A percentile compares a stretch with the other conserved stretches of the same genome.
Evolutionary conservation across 805 yeast genomes (phyloP).

Genomic region (Nadsonia fulvescens): DNA sequence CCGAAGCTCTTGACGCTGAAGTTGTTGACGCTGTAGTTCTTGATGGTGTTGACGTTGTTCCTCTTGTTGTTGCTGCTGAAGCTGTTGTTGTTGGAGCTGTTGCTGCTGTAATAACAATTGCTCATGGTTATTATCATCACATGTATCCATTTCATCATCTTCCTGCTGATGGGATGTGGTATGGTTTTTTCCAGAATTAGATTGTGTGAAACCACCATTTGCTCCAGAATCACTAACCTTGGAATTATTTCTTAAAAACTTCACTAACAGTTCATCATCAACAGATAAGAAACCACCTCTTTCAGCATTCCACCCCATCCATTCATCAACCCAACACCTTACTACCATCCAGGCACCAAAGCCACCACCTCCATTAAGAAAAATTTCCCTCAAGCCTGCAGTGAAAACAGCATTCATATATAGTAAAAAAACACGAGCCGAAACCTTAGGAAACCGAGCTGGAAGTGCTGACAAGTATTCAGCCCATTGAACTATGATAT

Average conservation of each 20-base stretch:
- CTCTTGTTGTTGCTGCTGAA: too few relatives aligned
- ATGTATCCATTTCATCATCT: too few relatives aligned
- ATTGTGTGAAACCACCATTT: too few relatives aligned
- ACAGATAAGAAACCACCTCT: slow-evolving; percentile 16
- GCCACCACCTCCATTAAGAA: slow-evolving; percentile 36
- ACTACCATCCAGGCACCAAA: slow-evolving; percentile 65
- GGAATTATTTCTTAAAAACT: too few relatives aligned
- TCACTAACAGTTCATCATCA: slow-evolving; percentile 1
- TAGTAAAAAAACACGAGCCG: slow-evolving; percentile 38
- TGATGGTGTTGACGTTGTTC: too few relatives aligned
- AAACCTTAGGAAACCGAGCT: slow-evolving; percentile 27
- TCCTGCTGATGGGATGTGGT: too few relatives aligned
- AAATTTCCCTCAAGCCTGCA: slow-evolving; percentile 42
- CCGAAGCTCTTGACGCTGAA: slow-evolving; percentile 1
- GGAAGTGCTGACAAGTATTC: slow-evolving; percentile 26
- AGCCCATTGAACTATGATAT: slow-evolving; percentile 19
- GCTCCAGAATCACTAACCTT: too few relatives aligned
- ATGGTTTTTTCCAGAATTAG: too few relatives aligned
- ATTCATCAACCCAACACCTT: slow-evolving; percentile 63
- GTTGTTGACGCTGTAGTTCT: slow-evolving; percentile 12
- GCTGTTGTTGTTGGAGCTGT: too few relatives aligned
- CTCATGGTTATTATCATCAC: too few relatives aligned
- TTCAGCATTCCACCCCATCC: slow-evolving; percentile 48
- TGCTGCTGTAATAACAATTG: too few relatives aligned
- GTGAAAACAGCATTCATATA: slow-evolving; percentile 37